Percentiles rank a stretch among this genome's conserved stretches.
These are phyloP conservation scores for Sphaerobolus stellatus DNA, from an alignment of 1,284 basidiomycete species.

Conservation along the genomic window DNA sequence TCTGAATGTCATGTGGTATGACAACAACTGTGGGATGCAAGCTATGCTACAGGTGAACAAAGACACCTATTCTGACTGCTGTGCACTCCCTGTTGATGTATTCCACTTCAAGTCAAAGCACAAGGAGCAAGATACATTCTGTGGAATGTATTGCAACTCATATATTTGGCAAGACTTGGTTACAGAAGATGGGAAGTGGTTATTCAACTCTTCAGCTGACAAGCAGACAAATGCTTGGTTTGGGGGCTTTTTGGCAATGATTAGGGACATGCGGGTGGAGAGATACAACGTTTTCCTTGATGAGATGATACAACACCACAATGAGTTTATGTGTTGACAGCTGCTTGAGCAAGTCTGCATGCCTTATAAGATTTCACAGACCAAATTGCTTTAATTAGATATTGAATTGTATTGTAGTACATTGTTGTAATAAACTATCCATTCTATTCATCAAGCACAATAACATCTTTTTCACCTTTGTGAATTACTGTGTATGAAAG, in stretches of 20 bases:
- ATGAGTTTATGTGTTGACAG: too few relatives aligned
- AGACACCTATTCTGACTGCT: conserved; percentile 19
- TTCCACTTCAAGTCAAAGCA: conserved; percentile 37
- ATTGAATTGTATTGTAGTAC: too few relatives aligned
- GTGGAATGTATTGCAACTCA: conserved; percentile 33
- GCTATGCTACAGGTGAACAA: conserved; percentile 13
- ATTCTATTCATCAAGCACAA: too few relatives aligned
- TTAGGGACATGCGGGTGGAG: conserved; percentile 32
- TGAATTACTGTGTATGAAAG: too few relatives aligned
- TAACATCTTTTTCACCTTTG: too few relatives aligned
- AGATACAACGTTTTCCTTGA: conserved; percentile 38
- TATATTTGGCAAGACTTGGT: conserved; percentile 22
- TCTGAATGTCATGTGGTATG: conserved; percentile 28
- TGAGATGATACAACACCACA: too few relatives aligned
- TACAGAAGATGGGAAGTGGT: conserved; percentile 25
- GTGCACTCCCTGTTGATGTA: conserved; percentile 31
- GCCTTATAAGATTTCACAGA: too few relatives aligned
- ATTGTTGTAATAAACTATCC: too few relatives aligned
- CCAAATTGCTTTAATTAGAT: too few relatives aligned
- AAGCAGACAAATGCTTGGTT: conserved; percentile 42
- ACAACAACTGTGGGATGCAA: conserved; percentile 29
- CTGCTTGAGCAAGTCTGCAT: too few relatives aligned
- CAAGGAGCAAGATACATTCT: conserved; percentile 27
- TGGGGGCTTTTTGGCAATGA: conserved; percentile 34
- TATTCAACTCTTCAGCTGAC: conserved; percentile 36